Percentiles rank a stretch among this genome's conserved stretches.
phyloP scores from a whole-genome alignment of 75 land plant genomes.

The Isoetes taiwanensis region DNA sequence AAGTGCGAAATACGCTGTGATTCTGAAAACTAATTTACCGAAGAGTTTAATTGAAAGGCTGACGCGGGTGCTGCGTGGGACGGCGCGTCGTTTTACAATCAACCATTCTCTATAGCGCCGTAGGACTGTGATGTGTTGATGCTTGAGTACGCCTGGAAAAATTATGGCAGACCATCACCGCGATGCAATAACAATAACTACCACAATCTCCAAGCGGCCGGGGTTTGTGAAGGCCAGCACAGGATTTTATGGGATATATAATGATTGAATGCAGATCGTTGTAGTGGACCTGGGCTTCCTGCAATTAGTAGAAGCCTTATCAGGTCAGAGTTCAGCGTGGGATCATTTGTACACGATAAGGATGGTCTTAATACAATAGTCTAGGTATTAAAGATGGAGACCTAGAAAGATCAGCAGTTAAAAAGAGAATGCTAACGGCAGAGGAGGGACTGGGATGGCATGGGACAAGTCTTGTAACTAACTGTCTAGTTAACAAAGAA shows the following conservation, averaged over 20 bases:
- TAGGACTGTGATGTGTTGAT: conserved; percentile 42
- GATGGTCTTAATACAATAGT: too few species aligned
- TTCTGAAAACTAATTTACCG: background rate
- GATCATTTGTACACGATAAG: too few species aligned
- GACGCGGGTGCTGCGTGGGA: conserved; percentile 40
- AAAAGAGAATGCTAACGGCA: too few species aligned
- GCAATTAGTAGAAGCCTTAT: too few species aligned
- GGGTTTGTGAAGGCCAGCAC: conserved; percentile 57
- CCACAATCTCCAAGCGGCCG: conserved; percentile 74
- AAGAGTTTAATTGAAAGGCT: conserved; percentile 30
- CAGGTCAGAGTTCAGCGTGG: too few species aligned
- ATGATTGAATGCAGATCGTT: conserved; percentile 39
- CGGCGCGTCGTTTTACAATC: too few species aligned
- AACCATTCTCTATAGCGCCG: conserved; percentile 85
- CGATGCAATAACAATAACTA: conserved; percentile 9
- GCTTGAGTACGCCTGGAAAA: background rate
- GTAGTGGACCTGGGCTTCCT: too few species aligned
- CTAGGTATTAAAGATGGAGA: too few species aligned
- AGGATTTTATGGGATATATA: conserved; percentile 86
- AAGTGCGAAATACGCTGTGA: background rate
- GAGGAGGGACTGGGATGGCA: too few species aligned
- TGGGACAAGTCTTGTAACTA: too few species aligned
- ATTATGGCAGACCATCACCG: background rate
- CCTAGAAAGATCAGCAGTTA: too few species aligned
- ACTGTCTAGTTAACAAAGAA: too few species aligned